Conservation (phyloP, 2,329 filamentous ascomycete species). For the Arthrobotrys entomopaga region DNA sequence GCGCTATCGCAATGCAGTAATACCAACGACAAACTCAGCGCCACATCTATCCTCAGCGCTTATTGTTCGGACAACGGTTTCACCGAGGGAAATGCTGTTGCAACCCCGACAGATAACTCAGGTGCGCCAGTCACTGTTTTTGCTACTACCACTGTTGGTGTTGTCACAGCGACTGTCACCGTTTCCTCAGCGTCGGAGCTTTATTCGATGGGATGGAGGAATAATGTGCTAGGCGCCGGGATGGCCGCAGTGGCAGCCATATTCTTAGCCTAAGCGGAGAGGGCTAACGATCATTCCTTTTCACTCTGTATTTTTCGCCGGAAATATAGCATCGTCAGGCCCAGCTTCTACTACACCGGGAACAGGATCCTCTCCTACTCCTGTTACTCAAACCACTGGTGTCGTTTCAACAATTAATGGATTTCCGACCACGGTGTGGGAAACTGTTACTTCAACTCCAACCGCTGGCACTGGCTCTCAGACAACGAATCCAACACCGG, state of each 20-base stretch:
- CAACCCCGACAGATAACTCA: slow-evolving; percentile 27
- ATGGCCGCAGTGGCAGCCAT: slow-evolving; percentile 31
- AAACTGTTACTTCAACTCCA: slow-evolving; percentile 19
- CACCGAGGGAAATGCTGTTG: slow-evolving; percentile 19
- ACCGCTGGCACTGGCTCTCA: slow-evolving; percentile 2
- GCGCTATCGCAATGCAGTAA: slow-evolving; percentile 43
- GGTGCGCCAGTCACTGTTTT: slow-evolving; percentile 54
- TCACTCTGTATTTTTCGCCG: neutral
- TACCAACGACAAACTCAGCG: slow-evolving; percentile 31
- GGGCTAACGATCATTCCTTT: slow-evolving; percentile 20
- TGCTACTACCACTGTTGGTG: slow-evolving; percentile 53
- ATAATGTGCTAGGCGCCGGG: slow-evolving; percentile 22
- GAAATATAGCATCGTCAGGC: neutral
- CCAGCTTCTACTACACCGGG: slow-evolving; percentile 1
- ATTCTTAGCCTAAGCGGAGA: slow-evolving; percentile 37
- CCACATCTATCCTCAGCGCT: slow-evolving; percentile 34
- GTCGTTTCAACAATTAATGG: slow-evolving; percentile 33
- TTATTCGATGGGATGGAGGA: slow-evolving; percentile 28
- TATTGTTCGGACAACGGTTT: slow-evolving; percentile 46
- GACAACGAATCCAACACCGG: neutral
- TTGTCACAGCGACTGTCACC: slow-evolving; percentile 38
- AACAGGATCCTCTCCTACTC: slow-evolving; percentile 17
- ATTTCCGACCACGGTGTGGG: slow-evolving; percentile 24
- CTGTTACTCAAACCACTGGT: slow-evolving; percentile 17
- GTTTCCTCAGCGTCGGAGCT: slow-evolving; percentile 41